These are phyloP conservation scores for Tricholoma bakamatsutake DNA, from an alignment of 768 basidiomycete species.

Conservation along the genomic window DNA sequence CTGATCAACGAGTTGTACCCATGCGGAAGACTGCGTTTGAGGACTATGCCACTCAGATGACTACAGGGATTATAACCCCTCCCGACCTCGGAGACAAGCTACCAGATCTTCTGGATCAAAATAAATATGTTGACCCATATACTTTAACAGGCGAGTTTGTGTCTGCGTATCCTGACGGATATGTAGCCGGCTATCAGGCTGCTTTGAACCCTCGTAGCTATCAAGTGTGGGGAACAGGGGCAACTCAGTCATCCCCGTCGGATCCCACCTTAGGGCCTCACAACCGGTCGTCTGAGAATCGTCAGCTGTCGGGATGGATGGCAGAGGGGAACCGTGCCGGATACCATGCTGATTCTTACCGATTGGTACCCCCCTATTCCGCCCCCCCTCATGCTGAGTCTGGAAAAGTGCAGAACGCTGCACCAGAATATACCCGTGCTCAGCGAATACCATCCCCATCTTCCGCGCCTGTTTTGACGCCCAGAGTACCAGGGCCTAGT, in stretches of 20 bases:
- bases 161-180: slow-evolving; percentile 21
- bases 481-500: background rate
- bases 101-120: background rate
- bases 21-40: slow-evolving; percentile 5
- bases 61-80: background rate
- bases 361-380: background rate
- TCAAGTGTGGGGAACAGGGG: background rate
- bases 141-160: slow-evolving; percentile 17
- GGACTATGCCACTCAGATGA: background rate
- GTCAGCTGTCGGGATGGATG: background rate
- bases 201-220: background rate
- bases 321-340: background rate
- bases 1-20: slow-evolving; percentile 25
- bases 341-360: background rate
- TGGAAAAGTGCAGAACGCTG: background rate
- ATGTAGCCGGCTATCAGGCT: slow-evolving; percentile 21
- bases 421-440: background rate
- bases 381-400: background rate
- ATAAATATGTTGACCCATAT: slow-evolving; percentile 16
- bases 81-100: background rate
- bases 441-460: background rate
- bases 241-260: background rate
- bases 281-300: background rate
- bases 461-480: background rate
- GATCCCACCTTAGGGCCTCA: background rate